A percentile compares a stretch with the other conserved stretches of the same genome.
Conservation (phyloP, 176 grass and related monocot genomes). For the Secale cereale region DNA sequence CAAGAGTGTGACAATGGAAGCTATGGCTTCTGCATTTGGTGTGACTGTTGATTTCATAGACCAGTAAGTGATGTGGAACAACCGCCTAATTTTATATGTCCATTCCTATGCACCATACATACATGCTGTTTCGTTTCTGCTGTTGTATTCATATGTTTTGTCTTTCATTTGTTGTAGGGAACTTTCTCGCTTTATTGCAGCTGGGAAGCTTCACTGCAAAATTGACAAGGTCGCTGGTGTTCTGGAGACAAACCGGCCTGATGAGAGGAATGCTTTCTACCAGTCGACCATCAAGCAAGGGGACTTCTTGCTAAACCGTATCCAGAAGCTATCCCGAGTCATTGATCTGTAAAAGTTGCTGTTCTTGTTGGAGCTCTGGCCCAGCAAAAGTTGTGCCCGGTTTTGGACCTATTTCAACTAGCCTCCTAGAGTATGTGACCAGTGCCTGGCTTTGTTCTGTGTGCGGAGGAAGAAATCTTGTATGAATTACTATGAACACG, state of each 20-base stretch:
- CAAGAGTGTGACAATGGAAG: conserved; percentile 98
- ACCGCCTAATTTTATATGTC: neutral
- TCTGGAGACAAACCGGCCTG: conserved; percentile 91
- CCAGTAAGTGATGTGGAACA: conserved; percentile 45
- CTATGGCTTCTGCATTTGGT: conserved; percentile 88
- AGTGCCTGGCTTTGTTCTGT: neutral
- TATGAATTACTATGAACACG: neutral
- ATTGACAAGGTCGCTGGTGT: conserved; percentile 91
- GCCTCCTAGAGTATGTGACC: neutral
- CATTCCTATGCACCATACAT: neutral
- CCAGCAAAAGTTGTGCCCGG: neutral
- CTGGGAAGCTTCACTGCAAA: conserved; percentile 97
- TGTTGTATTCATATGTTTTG: neutral
- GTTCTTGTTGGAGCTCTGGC: neutral
- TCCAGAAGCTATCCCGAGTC: conserved; percentile 91
- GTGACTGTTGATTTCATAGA: conserved; percentile 93
- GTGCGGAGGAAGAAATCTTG: neutral
- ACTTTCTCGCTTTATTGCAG: conserved; percentile 88
- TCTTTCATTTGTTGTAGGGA: conserved; percentile 40
- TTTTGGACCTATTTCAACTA: neutral
- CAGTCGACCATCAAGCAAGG: conserved; percentile 97
- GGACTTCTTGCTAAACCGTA: conserved; percentile 90
- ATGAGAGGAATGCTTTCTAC: conserved; percentile 92
- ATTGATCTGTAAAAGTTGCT: conserved; percentile 68
- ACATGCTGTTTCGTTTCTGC: neutral